Percentiles rank a stretch among this genome's conserved stretches.
Conservation (phyloP, 2,329 filamentous ascomycete genomes). For the Colletotrichum destructivum region DNA sequence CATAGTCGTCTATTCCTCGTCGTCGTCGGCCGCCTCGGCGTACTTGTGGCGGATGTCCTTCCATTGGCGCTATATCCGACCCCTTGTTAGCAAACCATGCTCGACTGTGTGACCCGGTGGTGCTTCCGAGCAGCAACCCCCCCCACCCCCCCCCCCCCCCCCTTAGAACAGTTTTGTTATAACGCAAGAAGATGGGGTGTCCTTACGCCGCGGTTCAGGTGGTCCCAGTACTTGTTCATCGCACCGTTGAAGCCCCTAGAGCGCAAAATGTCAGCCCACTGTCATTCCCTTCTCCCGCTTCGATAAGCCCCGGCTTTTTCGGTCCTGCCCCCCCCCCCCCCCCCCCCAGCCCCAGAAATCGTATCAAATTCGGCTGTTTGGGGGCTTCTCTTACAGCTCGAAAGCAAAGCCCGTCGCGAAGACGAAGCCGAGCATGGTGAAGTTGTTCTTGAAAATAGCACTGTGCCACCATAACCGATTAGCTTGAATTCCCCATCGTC, state of each 20-base stretch:
- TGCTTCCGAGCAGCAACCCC: neutral
- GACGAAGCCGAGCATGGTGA: slow-evolving; percentile 87
- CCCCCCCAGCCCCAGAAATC: neutral
- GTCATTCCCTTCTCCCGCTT: neutral
- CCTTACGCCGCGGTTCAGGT: slow-evolving; percentile 91
- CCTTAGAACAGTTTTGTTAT: too few relatives aligned
- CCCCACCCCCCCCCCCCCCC: neutral
- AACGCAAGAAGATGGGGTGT: neutral
- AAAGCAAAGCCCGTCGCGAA: slow-evolving; percentile 92
- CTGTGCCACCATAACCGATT: slow-evolving; percentile 62
- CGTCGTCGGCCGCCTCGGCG: slow-evolving; percentile 77
- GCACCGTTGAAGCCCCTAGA: slow-evolving; percentile 84
- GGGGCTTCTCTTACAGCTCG: slow-evolving; percentile 80
- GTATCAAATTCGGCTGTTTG: neutral
- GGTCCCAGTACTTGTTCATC: slow-evolving; percentile 92
- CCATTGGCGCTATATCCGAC: slow-evolving; percentile 87
- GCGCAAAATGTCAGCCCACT: slow-evolving; percentile 28
- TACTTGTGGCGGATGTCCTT: slow-evolving; percentile 98
- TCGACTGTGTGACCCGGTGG: neutral
- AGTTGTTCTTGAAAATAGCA: slow-evolving; percentile 88
- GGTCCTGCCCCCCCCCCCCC: neutral
- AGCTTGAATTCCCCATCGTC: slow-evolving; percentile 1
- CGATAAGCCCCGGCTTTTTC: neutral
- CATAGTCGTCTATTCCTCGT: slow-evolving; percentile 64
- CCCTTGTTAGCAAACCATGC: slow-evolving; percentile 50